phyloP scores from a whole-genome alignment of 345 rosid species.

The Pugionium cornutum region DNA sequence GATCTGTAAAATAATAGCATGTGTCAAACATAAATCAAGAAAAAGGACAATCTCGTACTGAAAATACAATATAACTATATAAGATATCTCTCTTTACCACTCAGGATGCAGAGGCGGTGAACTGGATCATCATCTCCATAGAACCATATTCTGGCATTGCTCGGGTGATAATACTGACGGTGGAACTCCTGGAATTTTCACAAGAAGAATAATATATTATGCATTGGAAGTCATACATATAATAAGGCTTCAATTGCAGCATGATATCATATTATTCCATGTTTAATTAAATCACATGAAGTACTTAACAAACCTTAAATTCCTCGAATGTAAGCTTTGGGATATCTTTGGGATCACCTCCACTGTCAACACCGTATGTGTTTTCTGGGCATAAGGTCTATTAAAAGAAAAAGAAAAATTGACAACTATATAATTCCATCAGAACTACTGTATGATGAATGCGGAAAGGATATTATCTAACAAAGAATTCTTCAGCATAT shows the following conservation, averaged over 20 bases:
- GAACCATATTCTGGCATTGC: conserved; percentile 97
- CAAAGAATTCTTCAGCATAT: not conserved
- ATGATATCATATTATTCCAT: not conserved
- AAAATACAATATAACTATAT: not conserved
- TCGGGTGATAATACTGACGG: conserved; percentile 83
- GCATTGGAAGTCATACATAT: conserved; percentile 3
- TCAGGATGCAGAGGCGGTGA: conserved; percentile 76
- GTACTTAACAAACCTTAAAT: conserved; percentile 56
- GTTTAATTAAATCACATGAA: conserved; percentile 1
- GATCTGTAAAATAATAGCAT: not conserved
- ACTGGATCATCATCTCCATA: conserved; percentile 90
- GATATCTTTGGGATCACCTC: conserved; percentile 92
- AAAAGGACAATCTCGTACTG: not conserved
- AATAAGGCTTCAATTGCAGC: conserved; percentile 5
- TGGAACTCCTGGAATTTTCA: conserved; percentile 75
- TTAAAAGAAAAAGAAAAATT: not conserved
- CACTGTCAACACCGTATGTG: conserved; percentile 94
- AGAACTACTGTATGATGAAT: conserved; percentile 6
- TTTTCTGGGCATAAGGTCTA: conserved; percentile 92
- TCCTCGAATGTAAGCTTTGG: conserved; percentile 80
- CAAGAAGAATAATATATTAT: conserved; percentile 10
- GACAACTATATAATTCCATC: not conserved
- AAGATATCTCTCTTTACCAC: conserved; percentile 55
- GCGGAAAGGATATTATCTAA: conserved; percentile 4
- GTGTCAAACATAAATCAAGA: not conserved